Evolutionary conservation across 805 yeast genomes (phyloP).

Genomic region (Candida sphagnicola): DNA sequence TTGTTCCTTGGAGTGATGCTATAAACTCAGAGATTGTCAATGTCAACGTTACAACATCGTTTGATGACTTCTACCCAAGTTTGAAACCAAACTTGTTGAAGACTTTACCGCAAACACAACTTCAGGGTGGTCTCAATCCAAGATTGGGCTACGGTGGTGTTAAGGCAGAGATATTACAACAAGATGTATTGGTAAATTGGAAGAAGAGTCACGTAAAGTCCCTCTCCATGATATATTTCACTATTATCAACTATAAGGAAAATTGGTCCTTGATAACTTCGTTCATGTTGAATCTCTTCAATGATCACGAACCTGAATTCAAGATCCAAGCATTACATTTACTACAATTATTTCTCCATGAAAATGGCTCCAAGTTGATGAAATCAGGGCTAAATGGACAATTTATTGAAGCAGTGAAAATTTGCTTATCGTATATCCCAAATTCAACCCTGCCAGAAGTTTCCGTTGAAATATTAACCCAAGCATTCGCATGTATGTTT

Average conservation of each 20-base stretch:
- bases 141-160: constrained; percentile 19
- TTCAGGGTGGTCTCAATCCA: constrained; percentile 12
- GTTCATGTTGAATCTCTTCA: constrained; percentile 30
- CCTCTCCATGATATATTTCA: constrained; percentile 23
- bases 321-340: constrained; percentile 20
- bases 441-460: constrained; percentile 8
- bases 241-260: constrained; percentile 12
- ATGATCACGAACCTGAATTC: constrained; percentile 26
- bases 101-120: not conserved
- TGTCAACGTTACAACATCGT: constrained; percentile 1
- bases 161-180: constrained; percentile 16
- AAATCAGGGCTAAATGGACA: constrained; percentile 24
- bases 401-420: constrained; percentile 21
- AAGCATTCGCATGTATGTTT: constrained; percentile 6
- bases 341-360: constrained; percentile 6
- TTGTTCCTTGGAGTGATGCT: constrained; percentile 25
- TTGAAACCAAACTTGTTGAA: constrained; percentile 5
- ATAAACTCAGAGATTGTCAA: constrained; percentile 10
- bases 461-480: constrained; percentile 1
- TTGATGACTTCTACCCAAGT: not conserved
- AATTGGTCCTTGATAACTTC: constrained; percentile 27
- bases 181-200: constrained; percentile 24
- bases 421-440: constrained; percentile 26
- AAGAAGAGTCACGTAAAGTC: constrained; percentile 17
- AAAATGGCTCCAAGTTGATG: not conserved